Evolutionary conservation across 768 basidiomycete genomes (phyloP), one percentile per base, ranked within the genome.

Genomic region (Favolaschia claudopus): DNA sequence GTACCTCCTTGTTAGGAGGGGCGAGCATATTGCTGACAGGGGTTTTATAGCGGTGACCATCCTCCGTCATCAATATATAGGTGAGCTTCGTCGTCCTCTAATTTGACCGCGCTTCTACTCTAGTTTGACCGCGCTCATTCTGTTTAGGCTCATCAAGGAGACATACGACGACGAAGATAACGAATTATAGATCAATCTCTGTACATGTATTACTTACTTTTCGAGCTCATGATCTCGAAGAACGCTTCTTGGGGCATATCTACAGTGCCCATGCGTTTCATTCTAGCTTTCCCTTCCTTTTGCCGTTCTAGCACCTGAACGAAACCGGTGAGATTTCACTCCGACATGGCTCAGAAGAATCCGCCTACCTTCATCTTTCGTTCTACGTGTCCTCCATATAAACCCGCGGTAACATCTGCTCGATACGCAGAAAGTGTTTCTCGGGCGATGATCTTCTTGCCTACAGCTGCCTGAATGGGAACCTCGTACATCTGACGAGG

Each of bases 161-260:
- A 89, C 93, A 24, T 97, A 97, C 61, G 95, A 96, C 68, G 96
- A 97, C 68, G 95, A 95, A 73, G 96, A 97, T 71, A 87, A 88
- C 59, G 91, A 93, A 67, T 75, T 96, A 52, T 92, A 77, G 75
- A 60, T 58, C 55, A 61, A 14, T 47, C 40, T 17, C 22, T 52
- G 45, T 63, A 60, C 53, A 68, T 69, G 58, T 68, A 66, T 55
- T 45, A 44, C 29, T 72, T 66, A 77, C 57, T 78, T 77, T 85
- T 89, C 42, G 82, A 82, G 68, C 87, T 85, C 60, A 99, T 79
- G 50, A 98, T 89, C 61, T 93, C 86, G 73, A 92, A 97, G 83
- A 99, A 99, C 1, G 96, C 96, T 68, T 96, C 94, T 68, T 97
- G 95, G 28, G 96, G 95, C 37, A 99, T 84, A 60, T 94, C 89